Conservation (phyloP, 306 rosid genomes). For the Prunus mongolica region DNA sequence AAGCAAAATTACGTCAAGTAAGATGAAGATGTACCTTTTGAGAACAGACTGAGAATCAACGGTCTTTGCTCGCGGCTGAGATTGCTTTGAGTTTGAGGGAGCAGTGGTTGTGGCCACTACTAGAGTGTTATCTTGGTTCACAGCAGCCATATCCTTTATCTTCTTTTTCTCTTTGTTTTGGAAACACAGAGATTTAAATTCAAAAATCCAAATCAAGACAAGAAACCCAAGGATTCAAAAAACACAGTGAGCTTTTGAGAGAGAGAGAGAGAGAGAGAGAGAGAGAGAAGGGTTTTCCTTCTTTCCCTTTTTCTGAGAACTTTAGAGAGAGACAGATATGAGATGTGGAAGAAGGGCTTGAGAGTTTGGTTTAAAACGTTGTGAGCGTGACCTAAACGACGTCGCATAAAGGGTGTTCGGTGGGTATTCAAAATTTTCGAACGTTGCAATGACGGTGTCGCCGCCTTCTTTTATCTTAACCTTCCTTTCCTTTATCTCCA, state of each 20-base stretch:
- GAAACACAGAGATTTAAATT: neutral
- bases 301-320: neutral
- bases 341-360: neutral
- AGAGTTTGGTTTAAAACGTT: conserved; percentile 18
- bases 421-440: conserved; percentile 23
- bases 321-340: neutral
- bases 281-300: neutral
- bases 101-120: conserved; percentile 28
- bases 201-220: conserved; percentile 1
- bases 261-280: neutral
- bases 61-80: conserved; percentile 46
- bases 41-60: conserved; percentile 86
- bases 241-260: neutral
- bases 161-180: neutral
- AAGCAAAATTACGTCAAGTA: neutral
- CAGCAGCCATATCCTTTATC: conserved; percentile 47
- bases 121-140: conserved; percentile 40
- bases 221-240: neutral
- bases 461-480: neutral
- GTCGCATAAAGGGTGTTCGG: neutral
- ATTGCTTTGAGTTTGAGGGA: conserved; percentile 45
- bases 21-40: conserved; percentile 39
- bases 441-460: conserved; percentile 29
- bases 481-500: conserved; percentile 9
- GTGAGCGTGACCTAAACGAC: neutral